phyloP scores from a whole-genome alignment of 441 rosid species.

The Euphorbia schlechtendalii region DNA sequence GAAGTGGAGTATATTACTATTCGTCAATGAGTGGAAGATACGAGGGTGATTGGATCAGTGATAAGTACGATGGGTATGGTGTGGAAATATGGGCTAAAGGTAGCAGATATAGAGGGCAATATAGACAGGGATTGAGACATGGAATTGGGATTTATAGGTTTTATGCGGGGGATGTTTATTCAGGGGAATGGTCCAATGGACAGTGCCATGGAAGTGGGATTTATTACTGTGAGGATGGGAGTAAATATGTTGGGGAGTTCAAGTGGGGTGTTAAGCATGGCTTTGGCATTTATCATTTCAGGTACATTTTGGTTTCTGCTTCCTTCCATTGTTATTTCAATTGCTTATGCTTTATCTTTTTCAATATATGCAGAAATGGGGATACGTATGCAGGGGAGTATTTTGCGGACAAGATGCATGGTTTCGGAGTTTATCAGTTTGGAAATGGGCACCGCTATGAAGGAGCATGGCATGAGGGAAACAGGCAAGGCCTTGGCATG shows the following conservation, averaged over 20 bases:
- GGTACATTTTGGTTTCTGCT: conserved; percentile 31
- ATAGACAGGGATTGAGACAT: conserved; percentile 68
- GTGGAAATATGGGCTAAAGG: conserved; percentile 96
- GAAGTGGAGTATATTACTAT: conserved; percentile 79
- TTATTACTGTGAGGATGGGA: conserved; percentile 85
- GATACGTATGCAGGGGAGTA: conserved; percentile 85
- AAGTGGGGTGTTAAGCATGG: conserved; percentile 94
- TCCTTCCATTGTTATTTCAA: background rate
- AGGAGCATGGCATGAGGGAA: conserved; percentile 84
- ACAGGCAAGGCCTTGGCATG: conserved; percentile 74
- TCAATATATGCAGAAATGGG: conserved; percentile 50
- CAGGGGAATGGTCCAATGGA: conserved; percentile 88
- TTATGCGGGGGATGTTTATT: conserved; percentile 79
- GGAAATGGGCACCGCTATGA: conserved; percentile 57
- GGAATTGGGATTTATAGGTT: conserved; percentile 79
- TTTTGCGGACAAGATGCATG: conserved; percentile 78
- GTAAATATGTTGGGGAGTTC: conserved; percentile 80
- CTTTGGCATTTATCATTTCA: conserved; percentile 82
- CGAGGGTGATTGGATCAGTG: conserved; percentile 87
- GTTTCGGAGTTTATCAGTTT: conserved; percentile 54
- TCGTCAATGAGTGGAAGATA: conserved; percentile 81
- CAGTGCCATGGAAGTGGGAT: conserved; percentile 88
- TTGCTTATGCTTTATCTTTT: background rate
- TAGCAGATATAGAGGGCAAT: conserved; percentile 83
- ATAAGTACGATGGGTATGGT: conserved; percentile 74